Conservation (phyloP, 148 eudicot species). For the Rhododendron henanense region DNA sequence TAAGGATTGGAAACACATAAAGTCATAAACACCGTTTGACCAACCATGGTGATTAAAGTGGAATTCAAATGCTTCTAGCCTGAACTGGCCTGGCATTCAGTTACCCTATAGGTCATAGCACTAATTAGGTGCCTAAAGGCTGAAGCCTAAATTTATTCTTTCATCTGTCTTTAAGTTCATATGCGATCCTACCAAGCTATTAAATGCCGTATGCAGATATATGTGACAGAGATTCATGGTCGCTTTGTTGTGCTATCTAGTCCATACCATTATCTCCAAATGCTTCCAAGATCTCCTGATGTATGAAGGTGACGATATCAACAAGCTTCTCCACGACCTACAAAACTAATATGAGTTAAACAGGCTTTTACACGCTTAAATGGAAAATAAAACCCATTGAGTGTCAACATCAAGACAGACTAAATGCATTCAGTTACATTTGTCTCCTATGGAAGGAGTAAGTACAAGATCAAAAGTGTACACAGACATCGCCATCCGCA, state of each 20-base stretch:
- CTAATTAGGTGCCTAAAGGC: background rate
- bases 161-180: background rate
- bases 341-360: background rate
- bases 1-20: background rate
- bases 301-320: slow-evolving; percentile 82
- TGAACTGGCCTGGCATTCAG: background rate
- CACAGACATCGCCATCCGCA: background rate
- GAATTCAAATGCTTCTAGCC: background rate
- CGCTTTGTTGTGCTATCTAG: background rate
- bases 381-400: background rate
- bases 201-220: background rate
- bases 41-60: background rate
- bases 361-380: background rate
- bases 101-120: background rate
- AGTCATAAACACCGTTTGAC: background rate
- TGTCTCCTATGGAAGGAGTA: background rate
- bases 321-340: slow-evolving; percentile 95
- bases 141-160: background rate
- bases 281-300: slow-evolving; percentile 65
- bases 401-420: background rate
- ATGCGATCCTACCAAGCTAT: background rate
- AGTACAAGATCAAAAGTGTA: slow-evolving; percentile 8
- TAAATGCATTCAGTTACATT: background rate
- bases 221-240: background rate
- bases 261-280: slow-evolving; percentile 69